Percentiles rank a stretch among this genome's conserved stretches.
These are phyloP conservation scores for Stellera chamaejasme DNA, from an alignment of 345 rosid species.

Conservation along the genomic window DNA sequence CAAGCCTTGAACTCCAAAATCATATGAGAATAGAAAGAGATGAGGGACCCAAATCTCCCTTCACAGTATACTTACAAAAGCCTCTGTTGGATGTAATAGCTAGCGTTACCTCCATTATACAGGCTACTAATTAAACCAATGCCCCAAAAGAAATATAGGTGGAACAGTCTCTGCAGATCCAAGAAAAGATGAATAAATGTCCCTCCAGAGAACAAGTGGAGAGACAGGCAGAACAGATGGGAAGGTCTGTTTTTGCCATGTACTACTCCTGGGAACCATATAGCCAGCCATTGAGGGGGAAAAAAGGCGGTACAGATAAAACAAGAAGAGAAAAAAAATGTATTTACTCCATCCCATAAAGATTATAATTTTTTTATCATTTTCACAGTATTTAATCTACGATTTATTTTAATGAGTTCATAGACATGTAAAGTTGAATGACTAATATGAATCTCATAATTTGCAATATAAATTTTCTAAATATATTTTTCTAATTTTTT, in stretches of 20 bases:
- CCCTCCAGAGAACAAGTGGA: conserved; percentile 25
- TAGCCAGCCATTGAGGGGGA: background rate
- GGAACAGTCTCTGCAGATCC: conserved; percentile 44
- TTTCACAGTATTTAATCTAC: no score
- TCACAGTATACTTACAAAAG: conserved; percentile 16
- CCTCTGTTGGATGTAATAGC: conserved; percentile 14
- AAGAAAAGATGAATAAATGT: conserved; percentile 26
- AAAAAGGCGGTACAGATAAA: conserved; percentile 13
- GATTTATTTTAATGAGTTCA: no score
- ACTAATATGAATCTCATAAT: no score
- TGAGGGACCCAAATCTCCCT: conserved; percentile 19
- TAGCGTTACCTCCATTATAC: conserved; percentile 9
- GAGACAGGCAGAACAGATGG: conserved; percentile 26
- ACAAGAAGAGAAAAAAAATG: background rate
- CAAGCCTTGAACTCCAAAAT: conserved; percentile 13
- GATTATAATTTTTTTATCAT: no score
- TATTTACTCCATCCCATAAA: no score
- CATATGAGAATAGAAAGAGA: conserved; percentile 14
- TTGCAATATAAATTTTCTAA: no score
- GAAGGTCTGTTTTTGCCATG: conserved; percentile 19
- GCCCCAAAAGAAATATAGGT: conserved; percentile 14
- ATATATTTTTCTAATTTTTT: no score
- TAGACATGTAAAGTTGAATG: no score
- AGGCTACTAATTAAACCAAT: conserved; percentile 16
- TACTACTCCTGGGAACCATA: background rate